Evolutionary conservation across 768 basidiomycete genomes (phyloP), one percentile per base, ranked within the genome.

Genomic region (Pisolithus orientalis): DNA sequence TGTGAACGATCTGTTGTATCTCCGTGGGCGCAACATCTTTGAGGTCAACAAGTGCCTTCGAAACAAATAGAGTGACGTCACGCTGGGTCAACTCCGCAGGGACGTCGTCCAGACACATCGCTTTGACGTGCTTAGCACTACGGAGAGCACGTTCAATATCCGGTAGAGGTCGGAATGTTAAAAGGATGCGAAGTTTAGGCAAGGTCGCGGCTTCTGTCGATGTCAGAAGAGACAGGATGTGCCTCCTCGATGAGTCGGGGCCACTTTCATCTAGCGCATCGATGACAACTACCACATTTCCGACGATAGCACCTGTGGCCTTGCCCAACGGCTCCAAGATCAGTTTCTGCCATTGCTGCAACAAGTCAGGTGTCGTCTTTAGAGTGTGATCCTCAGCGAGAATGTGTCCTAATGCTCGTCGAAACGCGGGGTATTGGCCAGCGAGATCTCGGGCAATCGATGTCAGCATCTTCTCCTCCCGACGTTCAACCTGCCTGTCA

Each of bases 271-370:
- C 59, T 28, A 64, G 37, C 2, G 51, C 65, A 42, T 68, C 66
- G 25, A 66, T 59, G 40, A 67, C 52, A 11, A 65, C 51, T 5
- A 64, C 37, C 16, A 67, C 56, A 27, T 62, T 64, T 10, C 56
- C 57, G 16, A 57, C 32, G 21, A 55, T 52, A 3, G 50, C 47
- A 28, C 3, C 17, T 10, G 28, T 14, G 27, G 37, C 28, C 25
- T 47, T 7, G 47, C 11, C 13, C 45, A 21, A 21, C 21, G 21
- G 21, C 21, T 21, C 21, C 21, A 21, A 21, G 21, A 21, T 21
- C 21, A 21, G 21, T 21, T 21, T 21, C 21, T 21, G 21, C 21
- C 21, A 21, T 21, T 21, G 21, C 21, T 21, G 21, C 21, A 21
- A 21, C 21, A 21, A 21, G 21, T 21, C 21, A 21, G 21, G 21